Base-by-base conservation (phyloP, 2,329 filamentous ascomycete genomes). In the Achaetomium macrosporum region DNA sequence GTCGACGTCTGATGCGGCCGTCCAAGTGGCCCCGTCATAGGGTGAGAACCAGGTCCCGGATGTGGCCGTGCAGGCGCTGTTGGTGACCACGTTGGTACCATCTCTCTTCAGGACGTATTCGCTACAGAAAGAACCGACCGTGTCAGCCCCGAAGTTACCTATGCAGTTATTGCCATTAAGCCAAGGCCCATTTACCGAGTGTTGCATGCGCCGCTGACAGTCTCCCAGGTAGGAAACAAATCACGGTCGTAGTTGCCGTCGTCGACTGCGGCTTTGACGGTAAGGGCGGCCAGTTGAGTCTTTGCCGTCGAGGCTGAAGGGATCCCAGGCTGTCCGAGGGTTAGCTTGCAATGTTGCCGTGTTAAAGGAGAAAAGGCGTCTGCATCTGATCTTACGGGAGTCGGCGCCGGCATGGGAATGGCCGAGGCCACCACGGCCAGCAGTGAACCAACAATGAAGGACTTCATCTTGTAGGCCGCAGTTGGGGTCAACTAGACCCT, bases 71-170 rank as follows among this genome's bases (percentile, higher is more conserved):
- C 88, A 95, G 33, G 77, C 73, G 12, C 69, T 72, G 66, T 78
- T 75, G 35, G 77, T 75, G 5, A 76, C 71, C 11, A 92, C 84
- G 59, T 74, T 71, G 12, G 73, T 79, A 44, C 87, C 88, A 65
- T 93, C 88, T 37, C 88, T 84, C 69, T 83, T 78, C 25, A 92
- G 76, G 35, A 92, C 87, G 2, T 75, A 79, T 64, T 91, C 87
- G 49, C 71, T 76, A 45, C 1, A 20, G 2, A 6, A n/a, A 8
- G n/a, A n/a, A 8, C 35, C 2, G n/a, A 12, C 5, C n/a, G 9
- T 5, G 8, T 47, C 13, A 36, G 37, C 6, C n/a, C 7, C 25
- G 7, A 7, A 25, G n/a, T n/a, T n/a, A n/a, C n/a, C n/a, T n/a
- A n/a, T n/a, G n/a, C n/a, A n/a, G n/a, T n/a, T n/a, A n/a, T n/a